Evolutionary conservation across 345 rosid species (phyloP).

Genomic region (Aquilaria sinensis): DNA sequence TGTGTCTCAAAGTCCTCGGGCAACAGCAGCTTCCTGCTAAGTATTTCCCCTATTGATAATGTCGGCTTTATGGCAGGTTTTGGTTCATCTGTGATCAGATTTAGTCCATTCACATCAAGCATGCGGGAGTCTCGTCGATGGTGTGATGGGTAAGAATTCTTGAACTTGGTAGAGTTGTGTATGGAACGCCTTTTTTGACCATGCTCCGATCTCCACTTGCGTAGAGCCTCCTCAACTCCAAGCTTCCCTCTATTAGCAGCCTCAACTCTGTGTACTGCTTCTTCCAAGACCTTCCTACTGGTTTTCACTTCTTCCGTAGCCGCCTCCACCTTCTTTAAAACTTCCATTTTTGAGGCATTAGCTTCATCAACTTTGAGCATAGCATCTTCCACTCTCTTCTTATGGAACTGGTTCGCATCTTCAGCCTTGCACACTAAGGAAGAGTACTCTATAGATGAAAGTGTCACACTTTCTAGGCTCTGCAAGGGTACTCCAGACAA

Average conservation of each 20-base stretch:
- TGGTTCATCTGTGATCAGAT: constrained; percentile 35
- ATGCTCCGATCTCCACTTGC: constrained; percentile 61
- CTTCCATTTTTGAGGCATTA: constrained; percentile 39
- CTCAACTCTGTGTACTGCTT: constrained; percentile 55
- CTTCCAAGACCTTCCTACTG: constrained; percentile 57
- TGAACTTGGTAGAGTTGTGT: constrained; percentile 61
- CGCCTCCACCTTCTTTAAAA: constrained; percentile 52
- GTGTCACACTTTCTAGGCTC: constrained; percentile 38
- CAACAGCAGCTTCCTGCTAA: constrained; percentile 78
- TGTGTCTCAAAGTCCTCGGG: constrained; percentile 49
- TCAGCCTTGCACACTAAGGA: constrained; percentile 39
- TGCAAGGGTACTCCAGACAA: constrained; percentile 11
- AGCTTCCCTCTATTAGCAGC: constrained; percentile 58
- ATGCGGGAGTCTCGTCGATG: constrained; percentile 43
- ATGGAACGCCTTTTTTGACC: constrained; percentile 50
- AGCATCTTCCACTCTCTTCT: constrained; percentile 41
- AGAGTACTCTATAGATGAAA: constrained; percentile 61
- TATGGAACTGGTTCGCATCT: constrained; percentile 56
- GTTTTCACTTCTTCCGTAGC: constrained; percentile 55
- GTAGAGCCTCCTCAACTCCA: constrained; percentile 63
- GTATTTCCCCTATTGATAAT: constrained; percentile 84
- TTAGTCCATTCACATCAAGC: constrained; percentile 51
- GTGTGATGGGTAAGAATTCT: constrained; percentile 45
- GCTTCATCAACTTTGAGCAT: constrained; percentile 62
- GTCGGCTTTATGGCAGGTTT: constrained; percentile 58